These are phyloP conservation scores for Botrytis fabae DNA, from an alignment of 2,329 filamentous ascomycete species.

Conservation along the genomic window DNA sequence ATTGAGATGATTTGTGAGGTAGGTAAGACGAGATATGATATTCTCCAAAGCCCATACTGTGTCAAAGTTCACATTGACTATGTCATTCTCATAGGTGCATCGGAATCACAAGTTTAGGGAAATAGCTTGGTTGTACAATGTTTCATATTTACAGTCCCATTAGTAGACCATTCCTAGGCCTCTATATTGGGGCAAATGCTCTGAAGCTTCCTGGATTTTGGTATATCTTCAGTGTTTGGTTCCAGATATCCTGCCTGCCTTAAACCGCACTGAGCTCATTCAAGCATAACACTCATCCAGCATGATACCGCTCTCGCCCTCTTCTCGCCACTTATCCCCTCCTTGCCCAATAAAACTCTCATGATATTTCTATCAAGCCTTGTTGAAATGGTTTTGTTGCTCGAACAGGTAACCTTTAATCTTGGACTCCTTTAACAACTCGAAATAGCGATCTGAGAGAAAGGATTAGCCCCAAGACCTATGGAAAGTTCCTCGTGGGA, in stretches of 20 bases:
- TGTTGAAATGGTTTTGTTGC: conserved; percentile 72
- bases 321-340: background rate
- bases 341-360: background rate
- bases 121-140: conserved; percentile 11
- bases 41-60: background rate
- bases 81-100: background rate
- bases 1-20: too few species aligned
- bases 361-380: conserved; percentile 40
- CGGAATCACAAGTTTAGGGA: background rate
- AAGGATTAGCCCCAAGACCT: conserved; percentile 9
- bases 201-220: background rate
- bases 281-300: background rate
- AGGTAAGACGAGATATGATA: background rate
- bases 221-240: background rate
- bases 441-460: conserved; percentile 70
- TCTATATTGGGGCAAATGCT: background rate
- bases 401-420: conserved; percentile 78
- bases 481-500: background rate
- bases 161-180: conserved; percentile 3
- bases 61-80: background rate
- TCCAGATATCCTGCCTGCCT: conserved; percentile 4
- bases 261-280: background rate
- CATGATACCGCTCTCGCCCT: background rate
- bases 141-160: conserved; percentile 23
- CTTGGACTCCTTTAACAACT: conserved; percentile 73